Percentiles rank a stretch among this genome's conserved stretches.
These are phyloP conservation scores for Isatis tinctoria DNA, from an alignment of 345 rosid genomes.

Conservation along the genomic window DNA sequence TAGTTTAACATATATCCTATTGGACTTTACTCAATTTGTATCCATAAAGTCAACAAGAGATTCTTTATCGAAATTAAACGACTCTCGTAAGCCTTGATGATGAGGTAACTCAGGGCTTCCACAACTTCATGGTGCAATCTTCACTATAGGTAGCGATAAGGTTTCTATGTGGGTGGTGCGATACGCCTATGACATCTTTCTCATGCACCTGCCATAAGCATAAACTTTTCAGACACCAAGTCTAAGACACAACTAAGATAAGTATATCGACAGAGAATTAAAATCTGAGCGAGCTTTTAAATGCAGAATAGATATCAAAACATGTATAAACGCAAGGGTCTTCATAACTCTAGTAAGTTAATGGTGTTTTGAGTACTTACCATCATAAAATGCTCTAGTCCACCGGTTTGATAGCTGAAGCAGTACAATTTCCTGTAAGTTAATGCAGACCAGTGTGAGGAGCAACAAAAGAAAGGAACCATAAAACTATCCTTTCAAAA, in stretches of 20 bases:
- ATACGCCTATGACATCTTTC: constrained; percentile 72
- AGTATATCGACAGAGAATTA: neutral
- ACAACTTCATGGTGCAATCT: constrained; percentile 60
- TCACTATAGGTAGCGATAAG: constrained; percentile 66
- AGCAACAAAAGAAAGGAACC: neutral
- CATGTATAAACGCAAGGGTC: neutral
- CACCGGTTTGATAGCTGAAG: constrained; percentile 92
- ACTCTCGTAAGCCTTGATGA: neutral
- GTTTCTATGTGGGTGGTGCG: constrained; percentile 58
- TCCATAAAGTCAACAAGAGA: neutral
- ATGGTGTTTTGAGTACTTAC: constrained; percentile 35
- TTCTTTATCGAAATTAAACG: neutral
- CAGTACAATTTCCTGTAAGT: constrained; percentile 77
- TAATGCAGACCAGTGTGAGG: constrained; percentile 3
- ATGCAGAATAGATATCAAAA: neutral
- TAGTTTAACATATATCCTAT: neutral
- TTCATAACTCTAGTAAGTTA: neutral
- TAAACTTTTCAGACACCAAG: neutral
- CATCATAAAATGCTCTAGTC: constrained; percentile 95
- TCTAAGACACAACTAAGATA: neutral
- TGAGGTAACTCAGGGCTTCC: constrained; percentile 21
- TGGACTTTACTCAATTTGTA: neutral
- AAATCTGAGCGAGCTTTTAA: neutral
- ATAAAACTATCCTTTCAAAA: neutral
- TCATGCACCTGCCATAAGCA: constrained; percentile 73